Evolutionary conservation across 2,329 filamentous ascomycete species (phyloP), one percentile per base, ranked within the genome.

Genomic region (Aspergillus sp.): DNA sequence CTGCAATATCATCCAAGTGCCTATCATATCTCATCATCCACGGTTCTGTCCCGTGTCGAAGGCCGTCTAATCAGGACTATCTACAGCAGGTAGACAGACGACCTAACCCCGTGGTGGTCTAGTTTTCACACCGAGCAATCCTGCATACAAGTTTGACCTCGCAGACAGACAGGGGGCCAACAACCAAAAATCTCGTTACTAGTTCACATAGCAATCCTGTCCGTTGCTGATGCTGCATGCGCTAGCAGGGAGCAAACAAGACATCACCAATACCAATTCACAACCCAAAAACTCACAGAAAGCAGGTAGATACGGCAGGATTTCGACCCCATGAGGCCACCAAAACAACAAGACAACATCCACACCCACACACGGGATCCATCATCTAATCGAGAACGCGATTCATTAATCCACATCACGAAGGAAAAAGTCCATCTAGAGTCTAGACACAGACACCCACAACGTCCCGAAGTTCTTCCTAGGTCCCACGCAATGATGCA

Each of bases 221-320:
- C 36, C 8, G 25, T 53, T 53, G 51, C 51, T 38, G 36, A 25
- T 41, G 51, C 51, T 39, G 51, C 51, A 25, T 53, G 39, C 51
- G 23, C 51, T 53, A 53, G 32, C 50, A 44, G 27, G n/a, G 36
- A 39, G 8, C 38, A 17, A 39, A 53, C 19, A 32, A 41, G 50
- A n/a, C 32, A 51, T 32, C 30, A 51, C 17, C 41, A 44, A 23
- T 23, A 23, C 41, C 41, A 19, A 19, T 15, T 21, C 17, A 21
- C 3, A 44, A 6, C 11, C 41, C 41, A 30, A 11, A 10, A 4
- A 30, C 27, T 10, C 23, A 44, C 41, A 21, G 19, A 13, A 11
- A 36, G 32, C 32, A 36, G 32, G n/a, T 44, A 23, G 41, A 44
- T 23, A 44, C 23, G 41, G 19, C 41, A 19, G 41, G 21, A 44